Base-by-base conservation (phyloP, 2,329 filamentous ascomycete species). In the Ambrosiella xylebori region DNA sequence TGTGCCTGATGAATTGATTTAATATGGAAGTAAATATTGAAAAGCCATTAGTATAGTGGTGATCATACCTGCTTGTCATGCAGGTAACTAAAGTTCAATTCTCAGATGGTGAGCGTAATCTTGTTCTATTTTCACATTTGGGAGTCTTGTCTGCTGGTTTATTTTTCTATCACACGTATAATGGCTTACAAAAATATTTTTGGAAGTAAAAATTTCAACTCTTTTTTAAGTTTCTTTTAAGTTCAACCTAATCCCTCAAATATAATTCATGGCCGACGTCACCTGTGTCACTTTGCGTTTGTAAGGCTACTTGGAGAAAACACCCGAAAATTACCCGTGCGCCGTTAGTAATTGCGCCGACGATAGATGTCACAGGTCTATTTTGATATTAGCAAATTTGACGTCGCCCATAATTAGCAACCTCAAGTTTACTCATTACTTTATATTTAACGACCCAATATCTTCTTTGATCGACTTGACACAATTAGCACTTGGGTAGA, bases 41-140 rank as follows among this genome's bases (percentile, higher is more conserved):
- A 47, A 57, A 56, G 35, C 35, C 47, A 51, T 51, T 51, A 51
- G 47, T 51, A 27, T 51, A 51, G 47, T 51, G 47, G 47, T 51
- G 47, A 51, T 51, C 47, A 51, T 51, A 51, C 11, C 47, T 51
- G 27, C 47, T 51, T 51, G 47, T 51, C 47, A 51, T 15, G 47
- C 47, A 51, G 47, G 47, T 51, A 15, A 51, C 47, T 15, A 35
- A 27, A 11, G 47, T 51, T 51, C 19, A 27, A 51, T 51, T 51
- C 47, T 15, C 47, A 51, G 47, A 51, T 51, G 47, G 47, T 8
- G 47, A 36, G 47, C 19, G 27, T 51, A 35, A 11, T 51, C 35
- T 51, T 51, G 27, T 51, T 51, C 3, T 49, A 37, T 19, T 39
- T 9, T n/a, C 11, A 17, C 45, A n/a, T 47, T 17, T 41, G 44